Base-by-base conservation (phyloP, 2,329 filamentous ascomycete genomes). In the Nectriaceae sp. region DNA sequence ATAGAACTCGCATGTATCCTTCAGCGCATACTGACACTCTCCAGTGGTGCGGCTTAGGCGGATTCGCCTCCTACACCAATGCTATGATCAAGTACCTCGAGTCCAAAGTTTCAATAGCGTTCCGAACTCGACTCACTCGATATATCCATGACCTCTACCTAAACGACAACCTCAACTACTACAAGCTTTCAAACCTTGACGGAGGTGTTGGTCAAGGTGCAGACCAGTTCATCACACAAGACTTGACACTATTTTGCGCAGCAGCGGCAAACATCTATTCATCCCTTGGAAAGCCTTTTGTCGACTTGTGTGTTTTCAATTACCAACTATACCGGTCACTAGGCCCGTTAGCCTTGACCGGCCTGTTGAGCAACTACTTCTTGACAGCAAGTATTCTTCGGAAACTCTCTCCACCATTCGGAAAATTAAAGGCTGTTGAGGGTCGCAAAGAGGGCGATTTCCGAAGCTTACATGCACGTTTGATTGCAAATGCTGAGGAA, bases 11-110 rank as follows among this genome's bases (percentile, higher is more conserved):
- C 6, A 6, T 13, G 24, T 29, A 6, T 29, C 6, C 24, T 6
- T 13, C 24, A 29, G 24, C 24, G 13, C 13, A 29, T 29, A 36
- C 33, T 36, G 33, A 36, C 33, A 52, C 40, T 33, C 39, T 44
- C 38, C 43, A 84, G 77, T 99, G 94, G 94, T 91, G 92, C 56
- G 91, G 93, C 3, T 86, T 99, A 29, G 94, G 94, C 36, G 90
- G 89, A 3, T 85, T 97, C 55, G 93, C 92, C 8, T 96, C 93
- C 1, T 99, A 99, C 65, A 97, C 93, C 42, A 99, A 99, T 69
- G 91, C 93, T 46, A 97, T 95, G 88, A 99, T 99, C 77, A 97
- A 97, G 70, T 99, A 89, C 72, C 80, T 99, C 54, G 93, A 99
- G 71, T 93, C 90, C 42, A 99, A 99, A 75, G 91, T 99, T 45